These are phyloP conservation scores for Raffaelea ambrosiae DNA, from an alignment of 2,329 filamentous ascomycete genomes.

Conservation along the genomic window DNA sequence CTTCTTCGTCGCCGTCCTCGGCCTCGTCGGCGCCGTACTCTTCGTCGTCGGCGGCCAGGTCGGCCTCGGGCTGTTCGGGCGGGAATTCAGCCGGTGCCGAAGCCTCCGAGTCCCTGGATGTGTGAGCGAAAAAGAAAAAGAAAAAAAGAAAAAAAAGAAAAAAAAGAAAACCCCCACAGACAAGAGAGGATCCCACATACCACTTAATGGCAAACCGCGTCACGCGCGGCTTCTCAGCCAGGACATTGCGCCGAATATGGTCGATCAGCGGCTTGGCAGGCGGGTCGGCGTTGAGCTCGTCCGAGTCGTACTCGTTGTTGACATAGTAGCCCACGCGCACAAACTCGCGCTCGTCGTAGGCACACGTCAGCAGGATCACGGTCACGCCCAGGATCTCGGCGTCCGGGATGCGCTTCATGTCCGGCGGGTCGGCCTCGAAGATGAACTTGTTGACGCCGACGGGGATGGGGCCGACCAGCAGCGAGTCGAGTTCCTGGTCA, in stretches of 20 bases:
- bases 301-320: constrained; percentile 96
- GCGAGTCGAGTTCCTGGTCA: constrained; percentile 94
- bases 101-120: constrained; percentile 91
- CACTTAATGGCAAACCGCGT: constrained; percentile 98
- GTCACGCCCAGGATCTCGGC: constrained; percentile 96
- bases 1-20: constrained; percentile 59
- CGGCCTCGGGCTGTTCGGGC: constrained; percentile 94
- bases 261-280: constrained; percentile 89
- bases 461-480: constrained; percentile 94
- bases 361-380: constrained; percentile 90
- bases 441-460: constrained; percentile 98
- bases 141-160: neutral
- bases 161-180: neutral
- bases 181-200: constrained; percentile 41
- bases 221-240: constrained; percentile 94
- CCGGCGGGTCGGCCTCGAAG: constrained; percentile 90
- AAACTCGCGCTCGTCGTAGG: constrained; percentile 94
- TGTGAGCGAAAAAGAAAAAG: neutral
- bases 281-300: constrained; percentile 80
- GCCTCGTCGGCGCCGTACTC: constrained; percentile 87
- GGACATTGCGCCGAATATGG: constrained; percentile 81
- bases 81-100: constrained; percentile 93
- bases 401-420: constrained; percentile 83
- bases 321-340: constrained; percentile 98
- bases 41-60: constrained; percentile 74